These are phyloP conservation scores for Acanthamoeba quina DNA, from an alignment of 208 protist genomes.

Conservation along the genomic window DNA sequence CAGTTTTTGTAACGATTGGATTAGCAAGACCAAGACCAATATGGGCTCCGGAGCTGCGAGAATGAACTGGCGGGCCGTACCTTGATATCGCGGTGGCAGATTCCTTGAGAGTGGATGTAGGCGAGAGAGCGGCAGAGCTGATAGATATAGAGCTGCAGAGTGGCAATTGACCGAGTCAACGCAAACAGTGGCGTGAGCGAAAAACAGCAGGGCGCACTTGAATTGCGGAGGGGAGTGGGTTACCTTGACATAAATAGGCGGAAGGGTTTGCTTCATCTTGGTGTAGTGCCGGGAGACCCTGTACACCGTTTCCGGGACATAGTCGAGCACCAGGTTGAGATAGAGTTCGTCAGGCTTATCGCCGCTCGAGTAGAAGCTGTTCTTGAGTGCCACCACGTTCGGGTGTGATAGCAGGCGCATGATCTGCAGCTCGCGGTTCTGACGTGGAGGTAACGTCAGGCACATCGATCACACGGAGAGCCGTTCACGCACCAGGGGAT, in stretches of 20 bases:
- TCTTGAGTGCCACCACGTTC: conserved; percentile 96
- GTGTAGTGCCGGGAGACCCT: conserved; percentile 94
- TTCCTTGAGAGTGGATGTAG: conserved; percentile 96
- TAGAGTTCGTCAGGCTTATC: conserved; percentile 96
- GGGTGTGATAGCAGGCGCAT: conserved; percentile 95
- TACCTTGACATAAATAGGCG: conserved; percentile 94
- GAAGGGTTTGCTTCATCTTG: conserved; percentile 92
- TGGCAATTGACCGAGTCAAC: neutral
- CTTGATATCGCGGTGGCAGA: conserved; percentile 97
- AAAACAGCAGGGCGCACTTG: neutral
- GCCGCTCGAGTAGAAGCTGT: conserved; percentile 96
- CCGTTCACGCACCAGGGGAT: neutral
- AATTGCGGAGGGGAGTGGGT: neutral
- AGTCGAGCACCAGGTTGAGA: conserved; percentile 99
- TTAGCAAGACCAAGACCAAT: too few species aligned
- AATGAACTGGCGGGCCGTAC: neutral
- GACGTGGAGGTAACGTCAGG: neutral
- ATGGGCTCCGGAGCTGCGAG: neutral
- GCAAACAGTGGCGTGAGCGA: neutral
- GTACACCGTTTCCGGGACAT: conserved; percentile 97
- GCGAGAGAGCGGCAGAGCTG: conserved; percentile 97
- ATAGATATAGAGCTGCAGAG: conserved; percentile 94
- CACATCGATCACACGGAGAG: neutral
- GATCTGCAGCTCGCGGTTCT: conserved; percentile 98
- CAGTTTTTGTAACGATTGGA: neutral